Evolutionary conservation across 768 basidiomycete genomes (phyloP).

Genomic region (Gymnopilus dilepis): DNA sequence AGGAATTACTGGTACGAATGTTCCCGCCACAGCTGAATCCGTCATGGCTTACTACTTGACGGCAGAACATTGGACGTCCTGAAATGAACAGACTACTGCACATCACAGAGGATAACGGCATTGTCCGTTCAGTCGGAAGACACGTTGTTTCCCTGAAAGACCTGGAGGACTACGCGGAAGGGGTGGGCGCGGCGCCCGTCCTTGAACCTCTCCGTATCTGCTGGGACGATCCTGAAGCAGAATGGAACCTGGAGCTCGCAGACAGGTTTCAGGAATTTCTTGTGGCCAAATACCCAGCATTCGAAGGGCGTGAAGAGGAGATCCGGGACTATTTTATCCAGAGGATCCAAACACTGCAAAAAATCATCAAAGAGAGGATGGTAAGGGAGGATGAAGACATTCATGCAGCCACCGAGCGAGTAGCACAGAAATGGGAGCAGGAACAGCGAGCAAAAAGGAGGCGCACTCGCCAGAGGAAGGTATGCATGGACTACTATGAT

Average conservation of each 20-base stretch:
- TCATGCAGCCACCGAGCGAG: not conserved
- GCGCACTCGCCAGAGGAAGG: not conserved
- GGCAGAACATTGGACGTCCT: not conserved
- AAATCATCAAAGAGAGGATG: not conserved
- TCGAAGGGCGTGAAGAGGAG: not conserved
- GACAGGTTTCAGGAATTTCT: not conserved
- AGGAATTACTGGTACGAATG: too few species aligned
- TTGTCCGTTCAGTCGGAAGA: not conserved
- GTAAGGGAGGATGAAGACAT: not conserved
- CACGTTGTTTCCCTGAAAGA: not conserved
- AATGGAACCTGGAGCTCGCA: not conserved
- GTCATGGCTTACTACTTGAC: too few species aligned
- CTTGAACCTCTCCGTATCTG: not conserved
- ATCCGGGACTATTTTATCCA: not conserved
- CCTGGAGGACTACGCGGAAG: not conserved
- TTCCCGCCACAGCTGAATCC: too few species aligned
- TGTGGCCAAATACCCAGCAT: not conserved
- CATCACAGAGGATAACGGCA: not conserved
- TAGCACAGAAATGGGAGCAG: not conserved
- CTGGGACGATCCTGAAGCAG: not conserved
- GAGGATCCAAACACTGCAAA: not conserved
- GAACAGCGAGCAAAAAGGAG: not conserved
- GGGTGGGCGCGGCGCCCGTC: not conserved
- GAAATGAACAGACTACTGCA: not conserved
- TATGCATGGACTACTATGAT: not conserved